These are phyloP conservation scores for Gilbertella persicaria DNA, from an alignment of 371 early-diverging fungal species.

Conservation along the genomic window DNA sequence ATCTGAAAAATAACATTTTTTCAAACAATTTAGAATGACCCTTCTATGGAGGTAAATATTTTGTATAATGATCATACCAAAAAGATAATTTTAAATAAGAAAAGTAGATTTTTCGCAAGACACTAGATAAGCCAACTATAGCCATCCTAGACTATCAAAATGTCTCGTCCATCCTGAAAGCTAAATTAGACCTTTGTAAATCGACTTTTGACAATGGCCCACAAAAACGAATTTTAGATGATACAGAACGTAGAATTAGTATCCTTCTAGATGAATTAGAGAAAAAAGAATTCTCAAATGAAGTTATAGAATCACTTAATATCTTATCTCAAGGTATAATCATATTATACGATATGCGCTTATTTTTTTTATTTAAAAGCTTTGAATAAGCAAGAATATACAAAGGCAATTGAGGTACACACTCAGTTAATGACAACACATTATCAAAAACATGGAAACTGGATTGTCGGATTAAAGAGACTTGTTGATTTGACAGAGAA, in stretches of 20 bases:
- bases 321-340: conserved; percentile 45
- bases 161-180: conserved; percentile 5
- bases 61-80: conserved; percentile 50
- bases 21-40: background rate
- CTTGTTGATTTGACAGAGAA: conserved; percentile 54
- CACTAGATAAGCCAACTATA: conserved; percentile 5
- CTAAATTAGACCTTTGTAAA: conserved; percentile 13
- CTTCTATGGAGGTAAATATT: background rate
- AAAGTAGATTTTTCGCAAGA: conserved; percentile 19
- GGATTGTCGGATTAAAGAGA: conserved; percentile 70
- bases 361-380: background rate
- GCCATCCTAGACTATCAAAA: conserved; percentile 8
- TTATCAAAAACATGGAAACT: conserved; percentile 62
- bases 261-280: conserved; percentile 57
- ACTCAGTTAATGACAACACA: conserved; percentile 65
- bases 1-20: background rate
- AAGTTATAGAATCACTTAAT: conserved; percentile 42
- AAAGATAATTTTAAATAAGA: conserved; percentile 11
- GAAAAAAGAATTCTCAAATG: conserved; percentile 44
- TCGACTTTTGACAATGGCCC: conserved; percentile 36
- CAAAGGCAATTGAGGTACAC: conserved; percentile 54
- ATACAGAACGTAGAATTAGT: conserved; percentile 58
- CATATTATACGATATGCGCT: background rate
- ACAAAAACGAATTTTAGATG: conserved; percentile 61
- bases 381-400: conserved; percentile 29